These are phyloP conservation scores for Lentinula sp. DNA, from an alignment of 768 basidiomycete species.

Conservation along the genomic window DNA sequence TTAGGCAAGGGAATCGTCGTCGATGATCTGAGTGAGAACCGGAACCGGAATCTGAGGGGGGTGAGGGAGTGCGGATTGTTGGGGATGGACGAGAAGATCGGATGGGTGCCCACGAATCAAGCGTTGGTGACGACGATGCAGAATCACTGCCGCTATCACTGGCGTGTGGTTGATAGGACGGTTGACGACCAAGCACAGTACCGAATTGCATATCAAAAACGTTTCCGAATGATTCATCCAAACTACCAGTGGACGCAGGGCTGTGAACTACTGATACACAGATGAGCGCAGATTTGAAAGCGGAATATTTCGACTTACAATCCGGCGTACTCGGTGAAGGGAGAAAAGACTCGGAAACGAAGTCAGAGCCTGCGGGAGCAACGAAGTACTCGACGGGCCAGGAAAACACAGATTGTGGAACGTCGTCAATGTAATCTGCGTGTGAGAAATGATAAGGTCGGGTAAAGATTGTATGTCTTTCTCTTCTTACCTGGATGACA, in stretches of 20 bases:
- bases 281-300: neutral
- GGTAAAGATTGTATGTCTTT: neutral
- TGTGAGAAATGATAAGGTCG: neutral
- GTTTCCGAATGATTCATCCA: neutral
- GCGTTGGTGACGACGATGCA: neutral
- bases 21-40: neutral
- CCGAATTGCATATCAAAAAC: slow-evolving; percentile 7
- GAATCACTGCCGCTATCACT: neutral
- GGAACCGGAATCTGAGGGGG: neutral
- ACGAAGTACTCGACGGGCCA: slow-evolving; percentile 3
- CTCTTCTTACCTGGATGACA: neutral
- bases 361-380: neutral
- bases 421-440: neutral
- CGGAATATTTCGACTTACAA: neutral
- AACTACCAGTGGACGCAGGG: neutral
- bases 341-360: neutral
- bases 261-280: neutral
- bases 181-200: neutral
- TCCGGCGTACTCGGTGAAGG: neutral
- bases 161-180: neutral
- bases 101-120: neutral
- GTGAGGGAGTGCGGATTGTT: neutral
- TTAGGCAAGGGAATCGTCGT: slow-evolving; percentile 42
- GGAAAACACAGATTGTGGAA: neutral
- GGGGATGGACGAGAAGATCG: neutral